Base-by-base conservation (phyloP, 1,284 basidiomycete species). In the Ganoderma multipileum region DNA sequence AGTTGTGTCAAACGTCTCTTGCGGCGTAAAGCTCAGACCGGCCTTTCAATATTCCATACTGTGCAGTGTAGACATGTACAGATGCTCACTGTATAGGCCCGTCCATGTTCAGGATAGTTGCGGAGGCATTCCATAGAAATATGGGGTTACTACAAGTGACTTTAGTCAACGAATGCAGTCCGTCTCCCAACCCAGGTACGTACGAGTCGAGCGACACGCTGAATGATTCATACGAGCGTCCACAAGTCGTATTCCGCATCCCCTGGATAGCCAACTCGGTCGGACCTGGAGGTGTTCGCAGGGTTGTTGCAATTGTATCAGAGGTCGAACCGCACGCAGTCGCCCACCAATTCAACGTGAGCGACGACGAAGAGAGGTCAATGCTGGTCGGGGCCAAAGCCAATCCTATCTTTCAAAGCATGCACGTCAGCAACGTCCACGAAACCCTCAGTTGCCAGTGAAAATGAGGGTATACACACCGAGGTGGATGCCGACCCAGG, bases 271-370 rank as follows among this genome's bases (percentile, higher is more conserved):
- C 66, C 28, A 58, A 23, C 16, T 36, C 36, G 4, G n/a, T n/a
- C 30, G 54, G 5, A 36, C 18, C 18, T n/a, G 26, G 3, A 12
- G 11, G 9, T 33, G 26, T 20, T 20, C 33, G 11, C 33, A 23
- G 18, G 5, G 3, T 11, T 14, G 55, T n/a, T 8, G 6, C 33
- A 36, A 9, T 23, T 11, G 33, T 11, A 26, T 55, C 18, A 6
- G 54, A 33, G 33, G 36, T 23, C 9, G 55, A 50, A 7, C 36
- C 44, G 39, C 67, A 64, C 16, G 63, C 67, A 3, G 52, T 61
- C 30, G 67, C 39, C 67, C 67, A 68, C 67, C 67, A 68, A 30
- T 54, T 68, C 18, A 68, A 30, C 23, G 67, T 30, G 30, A 68
- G 18, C 1, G 67, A 64, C 20, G 63, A 36, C 9, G 67, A 64